Base-by-base conservation (phyloP, 192 early-diverging fungal genomes). In the Backusella macrospora region DNA sequence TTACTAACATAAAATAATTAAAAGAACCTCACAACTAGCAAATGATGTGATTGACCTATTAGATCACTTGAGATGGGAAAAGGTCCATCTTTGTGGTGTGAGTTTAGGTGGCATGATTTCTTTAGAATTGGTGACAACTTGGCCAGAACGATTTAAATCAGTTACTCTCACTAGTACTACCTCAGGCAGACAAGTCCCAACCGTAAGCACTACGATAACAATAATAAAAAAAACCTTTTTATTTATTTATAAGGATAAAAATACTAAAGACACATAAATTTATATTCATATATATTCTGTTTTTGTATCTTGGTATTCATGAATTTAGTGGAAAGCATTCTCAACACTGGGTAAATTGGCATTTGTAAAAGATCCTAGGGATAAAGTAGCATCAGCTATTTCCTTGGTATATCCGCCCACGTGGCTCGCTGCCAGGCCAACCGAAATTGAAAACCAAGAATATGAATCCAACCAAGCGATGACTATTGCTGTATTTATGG, bases 91-190 rank as follows among this genome's bases (percentile, higher is more conserved):
- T 37, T 90, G 90, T 29, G 95, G 95, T 9, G 83, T 95, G 2
- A 94, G 92, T 3, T 84, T 96, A 86, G 94, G 95, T 13, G 76
- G 76, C 21, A 97, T 95, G 95, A 91, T 97, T 68, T 81, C 92
- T 0, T 88, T 92, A 70, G 92, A 96, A 67, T 72, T 96, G 69
- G 86, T 83, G 13, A 43, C 86, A 26, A 75, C 86, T 14, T 82
- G 85, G 14, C 88, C 92, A 0, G 59, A 82, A 26, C 77, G 84
- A 29, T 81, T 96, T 62, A 78, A 78, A 4, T 87, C 90, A 0
- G 49, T 93, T 40, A 80, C 83, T 15, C 47, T 93, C 37, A 89
- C 87, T 34, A 86, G 84, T 4, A 90, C 90, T 1, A 84, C 86
- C 12, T 84, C 90, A 8, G 86, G 87, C 62, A 64, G 75, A 59